Evolutionary conservation across 176 grass and related monocot species (phyloP).

Genomic region (Rhynchospora pubera): DNA sequence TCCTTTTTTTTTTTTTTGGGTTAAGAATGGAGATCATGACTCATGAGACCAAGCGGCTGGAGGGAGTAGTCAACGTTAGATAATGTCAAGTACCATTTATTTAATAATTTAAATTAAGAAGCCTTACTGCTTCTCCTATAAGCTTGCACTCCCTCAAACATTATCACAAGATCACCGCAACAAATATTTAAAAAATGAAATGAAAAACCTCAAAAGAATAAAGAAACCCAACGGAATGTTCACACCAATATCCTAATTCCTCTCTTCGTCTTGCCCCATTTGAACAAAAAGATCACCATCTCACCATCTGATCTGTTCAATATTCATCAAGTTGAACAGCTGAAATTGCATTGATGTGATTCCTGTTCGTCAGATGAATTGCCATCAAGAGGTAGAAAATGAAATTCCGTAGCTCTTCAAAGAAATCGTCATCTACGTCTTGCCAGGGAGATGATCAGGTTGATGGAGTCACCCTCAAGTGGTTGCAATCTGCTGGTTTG

Average conservation of each 20-base stretch:
- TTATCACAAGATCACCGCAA: neutral
- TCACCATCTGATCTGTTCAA: neutral
- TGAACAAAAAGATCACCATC: neutral
- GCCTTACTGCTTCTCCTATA: constrained; percentile 26
- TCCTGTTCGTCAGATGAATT: neutral
- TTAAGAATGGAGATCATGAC: neutral
- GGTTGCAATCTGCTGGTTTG: constrained; percentile 43
- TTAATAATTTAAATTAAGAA: neutral
- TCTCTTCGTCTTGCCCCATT: neutral
- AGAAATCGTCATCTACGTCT: neutral
- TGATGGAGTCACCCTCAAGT: constrained; percentile 40
- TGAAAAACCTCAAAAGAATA: neutral
- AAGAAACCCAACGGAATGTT: neutral
- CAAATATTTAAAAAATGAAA: neutral
- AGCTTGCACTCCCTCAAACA: neutral
- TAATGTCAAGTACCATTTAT: neutral
- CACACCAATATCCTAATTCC: neutral
- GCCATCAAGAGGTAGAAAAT: neutral
- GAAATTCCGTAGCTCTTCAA: constrained; percentile 16
- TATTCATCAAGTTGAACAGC: neutral
- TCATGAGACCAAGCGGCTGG: neutral
- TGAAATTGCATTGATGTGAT: neutral
- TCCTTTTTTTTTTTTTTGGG: neutral
- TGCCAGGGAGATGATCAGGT: constrained; percentile 7
- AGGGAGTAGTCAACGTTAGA: constrained; percentile 17